Percentiles rank a stretch among this genome's conserved stretches.
phyloP scores from a whole-genome alignment of 2,329 filamentous ascomycete genomes.

The Exophiala sideris region DNA sequence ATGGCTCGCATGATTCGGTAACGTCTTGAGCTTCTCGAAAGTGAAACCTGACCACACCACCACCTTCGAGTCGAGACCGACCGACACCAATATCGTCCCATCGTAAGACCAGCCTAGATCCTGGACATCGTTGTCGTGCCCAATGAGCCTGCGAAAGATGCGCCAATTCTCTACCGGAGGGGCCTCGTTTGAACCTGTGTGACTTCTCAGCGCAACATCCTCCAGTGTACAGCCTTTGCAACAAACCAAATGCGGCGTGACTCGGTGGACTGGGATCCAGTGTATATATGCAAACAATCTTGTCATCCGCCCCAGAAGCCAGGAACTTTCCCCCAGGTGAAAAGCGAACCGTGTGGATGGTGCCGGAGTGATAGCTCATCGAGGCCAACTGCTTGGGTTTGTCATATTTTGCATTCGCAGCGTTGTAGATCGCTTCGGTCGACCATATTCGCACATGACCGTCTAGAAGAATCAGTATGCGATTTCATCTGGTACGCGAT shows the following conservation, averaged over 20 bases:
- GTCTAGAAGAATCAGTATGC: slow-evolving; percentile 53
- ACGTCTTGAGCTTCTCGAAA: slow-evolving; percentile 94
- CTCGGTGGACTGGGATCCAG: slow-evolving; percentile 79
- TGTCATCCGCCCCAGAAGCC: slow-evolving; percentile 95
- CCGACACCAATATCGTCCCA: slow-evolving; percentile 91
- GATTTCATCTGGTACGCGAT: not conserved
- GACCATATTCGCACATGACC: slow-evolving; percentile 98
- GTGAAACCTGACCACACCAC: slow-evolving; percentile 98
- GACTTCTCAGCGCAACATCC: slow-evolving; percentile 20
- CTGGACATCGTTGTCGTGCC: slow-evolving; percentile 97
- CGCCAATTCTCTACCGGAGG: slow-evolving; percentile 98
- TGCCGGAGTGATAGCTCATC: slow-evolving; percentile 97
- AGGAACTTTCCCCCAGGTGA: slow-evolving; percentile 93
- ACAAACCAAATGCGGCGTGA: slow-evolving; percentile 73
- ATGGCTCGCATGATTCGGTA: slow-evolving; percentile 91
- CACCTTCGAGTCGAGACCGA: slow-evolving; percentile 94
- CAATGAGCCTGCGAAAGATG: slow-evolving; percentile 85
- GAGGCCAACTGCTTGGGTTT: slow-evolving; percentile 90
- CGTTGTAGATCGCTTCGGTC: slow-evolving; percentile 85
- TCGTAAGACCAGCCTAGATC: slow-evolving; percentile 96
- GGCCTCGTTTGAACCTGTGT: slow-evolving; percentile 72
- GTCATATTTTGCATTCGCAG: slow-evolving; percentile 68
- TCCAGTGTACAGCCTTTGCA: not conserved
- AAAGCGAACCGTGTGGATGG: slow-evolving; percentile 95
- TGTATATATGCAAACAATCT: slow-evolving; percentile 96